Base-by-base conservation (phyloP, 1,284 basidiomycete genomes). In the Ceratobasidium sp. region DNA sequence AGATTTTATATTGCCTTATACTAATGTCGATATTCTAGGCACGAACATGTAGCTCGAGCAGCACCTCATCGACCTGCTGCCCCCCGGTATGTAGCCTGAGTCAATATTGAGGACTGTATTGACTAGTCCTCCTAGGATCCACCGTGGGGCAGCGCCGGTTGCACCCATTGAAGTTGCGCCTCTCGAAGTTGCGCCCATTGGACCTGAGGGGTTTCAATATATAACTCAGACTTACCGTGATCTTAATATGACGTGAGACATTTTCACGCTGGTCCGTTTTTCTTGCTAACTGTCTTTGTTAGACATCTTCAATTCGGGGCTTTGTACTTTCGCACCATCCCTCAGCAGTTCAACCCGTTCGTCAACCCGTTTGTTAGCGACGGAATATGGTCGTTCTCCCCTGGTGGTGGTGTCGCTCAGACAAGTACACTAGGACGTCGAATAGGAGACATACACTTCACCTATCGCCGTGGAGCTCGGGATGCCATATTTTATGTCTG, bases 281-380 rank as follows among this genome's bases (percentile, higher is more conserved):
- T 18, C 16, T 48, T 21, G 21, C 21, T 48, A 48, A 48, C 46
- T 21, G 46, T 54, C 30, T 7, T 12, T 21, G 46, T 54, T 36
- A 54, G 53, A n/a, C n/a, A 36, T 16, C 28, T 36, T 30, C 53
- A 54, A 14, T 54, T n/a, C 30, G 53, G 53, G 28, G 53, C 53
- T 54, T n/a, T 54, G 53, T 18, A 54, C 30, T 54, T 30, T 54
- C 53, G 25, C 18, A 54, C 53, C 16, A 54, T 54, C 30, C 53
- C 53, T 54, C 8, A 36, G 18, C 30, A 36, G 25, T 54, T 30
- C 33, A 36, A 56, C 28, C 53, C 53, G 14, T 49, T 49, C 21
- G 46, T 21, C 18, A 48, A 48, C 18, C 46, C 46, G 21, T 54
- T 54, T 21, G 33, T 56, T 16, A 21, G 53, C 28, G 14, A 56